phyloP scores from a whole-genome alignment of 2,329 filamentous ascomycete species.

The Cercospora sesami region DNA sequence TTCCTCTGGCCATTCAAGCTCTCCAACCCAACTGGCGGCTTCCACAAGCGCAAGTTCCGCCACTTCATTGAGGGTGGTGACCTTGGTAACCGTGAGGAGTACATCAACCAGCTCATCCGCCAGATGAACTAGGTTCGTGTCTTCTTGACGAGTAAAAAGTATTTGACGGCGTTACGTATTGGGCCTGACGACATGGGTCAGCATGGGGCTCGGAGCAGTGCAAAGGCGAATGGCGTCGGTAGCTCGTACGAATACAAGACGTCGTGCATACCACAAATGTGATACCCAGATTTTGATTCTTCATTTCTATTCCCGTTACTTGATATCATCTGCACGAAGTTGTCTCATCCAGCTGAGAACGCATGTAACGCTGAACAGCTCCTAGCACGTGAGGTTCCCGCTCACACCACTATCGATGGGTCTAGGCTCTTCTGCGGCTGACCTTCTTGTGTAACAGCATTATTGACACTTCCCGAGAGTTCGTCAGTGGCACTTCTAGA shows the following conservation, averaged over 20 bases:
- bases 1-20: slow-evolving; percentile 99
- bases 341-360: no score
- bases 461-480: not conserved
- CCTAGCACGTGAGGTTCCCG: not conserved
- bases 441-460: not conserved
- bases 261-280: slow-evolving; percentile 19
- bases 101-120: slow-evolving; percentile 93
- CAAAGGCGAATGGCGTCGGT: slow-evolving; percentile 30
- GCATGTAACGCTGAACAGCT: not conserved
- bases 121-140: slow-evolving; percentile 83
- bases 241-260: slow-evolving; percentile 20
- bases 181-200: slow-evolving; percentile 7
- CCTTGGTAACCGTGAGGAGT: slow-evolving; percentile 95
- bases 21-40: slow-evolving; percentile 94
- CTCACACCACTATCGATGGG: no score
- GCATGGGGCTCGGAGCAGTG: slow-evolving; percentile 14
- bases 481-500: not conserved
- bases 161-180: slow-evolving; percentile 16
- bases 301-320: not conserved
- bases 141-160: slow-evolving; percentile 10
- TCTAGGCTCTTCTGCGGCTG: not conserved
- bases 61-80: slow-evolving; percentile 99
- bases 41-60: slow-evolving; percentile 96
- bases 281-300: slow-evolving; percentile 12
- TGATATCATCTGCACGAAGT: not conserved